Evolutionary conservation across 352 stramenopile species (phyloP).

Genomic region (Phytophthora kernoviae): DNA sequence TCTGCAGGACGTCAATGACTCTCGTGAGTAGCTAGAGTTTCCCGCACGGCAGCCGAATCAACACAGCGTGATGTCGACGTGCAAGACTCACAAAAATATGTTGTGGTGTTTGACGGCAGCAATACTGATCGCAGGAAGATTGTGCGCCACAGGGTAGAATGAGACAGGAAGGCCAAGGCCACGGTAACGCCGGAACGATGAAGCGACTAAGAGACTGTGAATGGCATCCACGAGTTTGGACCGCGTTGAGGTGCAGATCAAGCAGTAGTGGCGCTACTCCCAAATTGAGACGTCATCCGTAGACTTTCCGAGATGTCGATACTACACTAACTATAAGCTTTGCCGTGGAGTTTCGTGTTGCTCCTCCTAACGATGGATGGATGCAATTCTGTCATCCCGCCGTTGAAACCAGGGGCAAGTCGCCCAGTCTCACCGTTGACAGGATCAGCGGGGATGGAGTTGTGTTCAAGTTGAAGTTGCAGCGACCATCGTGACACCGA

Average conservation of each 20-base stretch:
- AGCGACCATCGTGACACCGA: not conserved
- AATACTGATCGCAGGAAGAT: not conserved
- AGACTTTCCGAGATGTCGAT: too few species aligned
- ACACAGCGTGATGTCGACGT: conserved; percentile 9
- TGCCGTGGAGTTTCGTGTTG: not conserved
- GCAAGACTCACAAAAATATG: conserved; percentile 3
- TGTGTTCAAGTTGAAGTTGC: conserved; percentile 2
- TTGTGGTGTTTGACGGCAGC: not conserved
- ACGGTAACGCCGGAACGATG: not conserved
- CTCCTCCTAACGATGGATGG: too few species aligned
- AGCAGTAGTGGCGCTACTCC: not conserved
- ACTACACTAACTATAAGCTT: too few species aligned
- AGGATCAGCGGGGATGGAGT: conserved; percentile 1
- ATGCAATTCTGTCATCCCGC: too few species aligned
- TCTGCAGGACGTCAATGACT: not conserved
- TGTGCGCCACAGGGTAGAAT: conserved; percentile 7
- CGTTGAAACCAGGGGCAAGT: not conserved
- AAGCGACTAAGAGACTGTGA: not conserved
- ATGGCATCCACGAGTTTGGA: not conserved
- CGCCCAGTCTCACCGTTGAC: not conserved
- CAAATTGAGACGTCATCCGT: too few species aligned
- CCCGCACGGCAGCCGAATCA: conserved; percentile 14
- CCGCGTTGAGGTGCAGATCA: not conserved
- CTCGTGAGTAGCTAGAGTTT: conserved; percentile 2
- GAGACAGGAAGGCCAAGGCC: conserved; percentile 2